Conservation (phyloP, 352 stramenopile species). For the Hyaloperonospora arabidopsidis region DNA sequence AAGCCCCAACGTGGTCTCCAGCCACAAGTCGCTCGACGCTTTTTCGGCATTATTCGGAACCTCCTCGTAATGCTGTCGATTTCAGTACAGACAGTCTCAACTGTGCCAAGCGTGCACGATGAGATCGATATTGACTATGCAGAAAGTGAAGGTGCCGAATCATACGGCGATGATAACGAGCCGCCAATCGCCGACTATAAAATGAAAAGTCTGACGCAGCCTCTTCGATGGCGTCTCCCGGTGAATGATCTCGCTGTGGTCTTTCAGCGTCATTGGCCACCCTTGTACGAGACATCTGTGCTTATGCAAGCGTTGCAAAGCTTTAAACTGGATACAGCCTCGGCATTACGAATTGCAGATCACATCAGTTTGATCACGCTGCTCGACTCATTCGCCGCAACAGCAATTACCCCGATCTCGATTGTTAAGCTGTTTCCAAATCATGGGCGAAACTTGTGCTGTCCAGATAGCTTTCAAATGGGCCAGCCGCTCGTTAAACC, state of each 20-base stretch:
- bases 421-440: constrained; percentile 56
- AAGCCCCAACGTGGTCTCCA: constrained; percentile 68
- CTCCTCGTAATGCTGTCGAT: constrained; percentile 40
- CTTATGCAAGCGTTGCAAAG: constrained; percentile 40
- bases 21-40: constrained; percentile 62
- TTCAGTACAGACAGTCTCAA: constrained; percentile 24
- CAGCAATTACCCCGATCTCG: constrained; percentile 56
- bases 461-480: constrained; percentile 46
- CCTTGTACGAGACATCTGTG: constrained; percentile 35
- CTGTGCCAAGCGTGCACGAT: constrained; percentile 5
- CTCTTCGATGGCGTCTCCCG: constrained; percentile 37
- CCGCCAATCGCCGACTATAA: constrained; percentile 19
- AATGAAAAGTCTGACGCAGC: constrained; percentile 40
- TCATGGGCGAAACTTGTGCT: constrained; percentile 45
- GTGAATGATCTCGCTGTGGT: constrained; percentile 40
- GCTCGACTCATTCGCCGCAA: constrained; percentile 73
- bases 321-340: constrained; percentile 40
- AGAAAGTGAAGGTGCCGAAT: constrained; percentile 20
- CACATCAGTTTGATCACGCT: constrained; percentile 73
- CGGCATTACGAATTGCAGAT: constrained; percentile 35
- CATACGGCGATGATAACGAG: constrained; percentile 28
- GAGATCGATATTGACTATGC: constrained; percentile 30
- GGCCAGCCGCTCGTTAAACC: constrained; percentile 4
- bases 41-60: constrained; percentile 70
- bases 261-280: constrained; percentile 53